These are phyloP conservation scores for Crithidia mellificae DNA, from an alignment of 208 protist genomes.

Conservation along the genomic window DNA sequence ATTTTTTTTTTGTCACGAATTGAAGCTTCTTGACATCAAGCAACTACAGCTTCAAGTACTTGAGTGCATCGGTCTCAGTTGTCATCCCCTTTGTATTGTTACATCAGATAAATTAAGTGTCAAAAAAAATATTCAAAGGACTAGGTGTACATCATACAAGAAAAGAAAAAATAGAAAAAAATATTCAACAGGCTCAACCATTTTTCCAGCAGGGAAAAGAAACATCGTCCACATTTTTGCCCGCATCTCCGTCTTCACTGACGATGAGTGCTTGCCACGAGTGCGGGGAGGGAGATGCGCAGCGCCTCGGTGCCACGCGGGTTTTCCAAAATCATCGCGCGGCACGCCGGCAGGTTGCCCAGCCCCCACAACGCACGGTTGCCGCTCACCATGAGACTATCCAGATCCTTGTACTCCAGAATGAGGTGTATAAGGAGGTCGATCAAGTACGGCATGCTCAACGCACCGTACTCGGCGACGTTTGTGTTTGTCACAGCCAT, in stretches of 20 bases:
- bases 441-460: slow-evolving; percentile 51
- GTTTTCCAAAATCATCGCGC: slow-evolving; percentile 74
- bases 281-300: slow-evolving; percentile 57
- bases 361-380: slow-evolving; percentile 85
- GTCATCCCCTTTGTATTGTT: too few species aligned
- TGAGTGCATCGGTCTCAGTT: too few species aligned
- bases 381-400: slow-evolving; percentile 70
- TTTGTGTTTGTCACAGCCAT: slow-evolving; percentile 30
- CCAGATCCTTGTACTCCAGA: slow-evolving; percentile 68
- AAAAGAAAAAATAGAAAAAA: neutral
- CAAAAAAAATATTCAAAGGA: too few species aligned
- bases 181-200: too few species aligned
- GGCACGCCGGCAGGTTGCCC: slow-evolving; percentile 66
- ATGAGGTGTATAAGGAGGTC: slow-evolving; percentile 80
- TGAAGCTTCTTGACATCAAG: too few species aligned
- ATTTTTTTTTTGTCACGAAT: slow-evolving; percentile 5
- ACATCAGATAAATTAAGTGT: too few species aligned
- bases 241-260: neutral
- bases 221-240: too few species aligned
- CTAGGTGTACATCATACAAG: too few species aligned
- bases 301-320: slow-evolving; percentile 66
- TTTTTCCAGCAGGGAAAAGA: too few species aligned
- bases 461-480: slow-evolving; percentile 24
- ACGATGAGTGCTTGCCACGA: slow-evolving; percentile 41
- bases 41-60: too few species aligned